Base-by-base conservation (phyloP, 2,329 filamentous ascomycete genomes). In the Sporothrix brasiliensis region DNA sequence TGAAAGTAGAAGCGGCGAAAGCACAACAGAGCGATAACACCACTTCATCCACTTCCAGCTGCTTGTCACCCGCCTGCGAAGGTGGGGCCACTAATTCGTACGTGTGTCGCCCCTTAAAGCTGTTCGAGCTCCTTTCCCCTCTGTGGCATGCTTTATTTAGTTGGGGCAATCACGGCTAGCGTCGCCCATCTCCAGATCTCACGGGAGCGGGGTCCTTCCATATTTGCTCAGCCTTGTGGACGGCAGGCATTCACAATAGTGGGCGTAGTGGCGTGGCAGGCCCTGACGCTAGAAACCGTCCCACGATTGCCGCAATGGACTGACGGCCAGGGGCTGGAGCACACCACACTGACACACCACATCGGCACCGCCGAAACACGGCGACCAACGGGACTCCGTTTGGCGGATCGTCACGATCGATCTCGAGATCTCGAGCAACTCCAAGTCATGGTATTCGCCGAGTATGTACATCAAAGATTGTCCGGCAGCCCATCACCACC, bases 151-250 rank as follows among this genome's bases (percentile, higher is more conserved):
- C 27, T 4, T 30, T 65, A n/a, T 49, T 4, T 50, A 21, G 61
- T 30, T 41, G 63, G 63, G 63, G 63, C 39, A 34, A 21, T 41
- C 24, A 19, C 60, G 58, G 60, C 60, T 63, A 63, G 60, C 60
- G 41, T 60, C 34, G 56, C 56, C 56, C 27, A 34, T 30, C 53
- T 53, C 52, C 53, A 30, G 52, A 27, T 24, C 41, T 63, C n/a
- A 30, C 16, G 39, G 39, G 58, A 19, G 58, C 41, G 39, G 58
- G 58, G 34, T 61, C 13, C n/a, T 41, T 61, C 58, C 27, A 10
- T 27, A 14, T 13, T 27, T 13, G 27, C 6, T 56, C 53, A 56
- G 53, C 53, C 53, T 24, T 56, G 53, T 19, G 19, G 41, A 44
- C 14, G 52, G 52, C 21, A 21, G 52, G 52, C 52, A 27, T 24